A percentile compares a stretch with the other conserved stretches of the same genome.
These are phyloP conservation scores for Trichosanthes cucumerina DNA, from an alignment of 306 rosid genomes.

Conservation along the genomic window DNA sequence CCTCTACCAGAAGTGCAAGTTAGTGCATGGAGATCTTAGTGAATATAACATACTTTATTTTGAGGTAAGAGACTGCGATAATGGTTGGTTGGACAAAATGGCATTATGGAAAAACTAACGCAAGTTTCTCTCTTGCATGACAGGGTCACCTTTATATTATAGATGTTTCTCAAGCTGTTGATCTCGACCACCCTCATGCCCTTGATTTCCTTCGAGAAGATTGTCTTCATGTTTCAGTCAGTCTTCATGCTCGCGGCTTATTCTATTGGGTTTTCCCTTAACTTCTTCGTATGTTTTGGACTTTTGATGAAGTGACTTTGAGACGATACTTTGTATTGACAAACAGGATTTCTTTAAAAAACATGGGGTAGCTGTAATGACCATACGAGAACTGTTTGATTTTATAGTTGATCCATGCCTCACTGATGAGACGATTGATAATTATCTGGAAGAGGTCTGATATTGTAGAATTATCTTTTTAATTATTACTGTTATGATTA, in stretches of 20 bases:
- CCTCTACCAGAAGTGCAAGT: conserved; percentile 76
- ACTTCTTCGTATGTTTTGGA: background rate
- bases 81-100: background rate
- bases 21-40: conserved; percentile 93
- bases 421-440: conserved; percentile 62
- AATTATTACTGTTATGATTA: background rate
- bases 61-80: conserved; percentile 37
- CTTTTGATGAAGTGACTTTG: conserved; percentile 2
- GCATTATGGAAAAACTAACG: background rate
- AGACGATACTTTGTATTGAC: background rate
- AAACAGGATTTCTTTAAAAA: conserved; percentile 72
- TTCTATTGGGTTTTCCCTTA: background rate
- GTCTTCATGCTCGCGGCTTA: conserved; percentile 3
- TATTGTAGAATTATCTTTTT: background rate
- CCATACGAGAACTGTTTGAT: conserved; percentile 69
- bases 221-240: conserved; percentile 65
- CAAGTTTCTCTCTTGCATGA: background rate
- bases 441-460: conserved; percentile 72
- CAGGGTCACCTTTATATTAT: conserved; percentile 85
- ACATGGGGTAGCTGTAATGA: conserved; percentile 92
- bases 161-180: conserved; percentile 93
- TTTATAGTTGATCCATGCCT: conserved; percentile 78
- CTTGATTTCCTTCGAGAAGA: conserved; percentile 77
- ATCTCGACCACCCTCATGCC: conserved; percentile 83
- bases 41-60: conserved; percentile 80